A percentile compares a stretch with the other conserved stretches of the same genome.
phyloP scores from a whole-genome alignment of 2,329 filamentous ascomycete genomes.

The Sporothrix pallida region DNA sequence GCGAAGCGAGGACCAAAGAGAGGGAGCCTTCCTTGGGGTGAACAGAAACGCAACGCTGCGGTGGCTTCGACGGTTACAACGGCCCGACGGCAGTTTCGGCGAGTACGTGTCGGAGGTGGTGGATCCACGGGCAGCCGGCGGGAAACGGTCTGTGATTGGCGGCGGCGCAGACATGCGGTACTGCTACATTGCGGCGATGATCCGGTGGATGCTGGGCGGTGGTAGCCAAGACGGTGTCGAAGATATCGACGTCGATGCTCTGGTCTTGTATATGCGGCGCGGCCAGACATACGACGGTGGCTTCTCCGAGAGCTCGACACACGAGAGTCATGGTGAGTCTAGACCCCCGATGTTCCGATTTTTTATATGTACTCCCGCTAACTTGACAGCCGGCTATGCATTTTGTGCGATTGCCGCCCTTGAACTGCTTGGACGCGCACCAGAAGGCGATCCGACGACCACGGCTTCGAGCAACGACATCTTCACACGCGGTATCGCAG shows the following conservation, averaged over 20 bases:
- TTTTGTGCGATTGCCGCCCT: constrained; percentile 86
- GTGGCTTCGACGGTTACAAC: constrained; percentile 80
- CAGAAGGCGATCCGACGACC: constrained; percentile 44
- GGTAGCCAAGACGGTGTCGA: constrained; percentile 54
- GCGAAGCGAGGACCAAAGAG: neutral
- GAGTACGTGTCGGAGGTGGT: constrained; percentile 68
- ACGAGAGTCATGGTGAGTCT: constrained; percentile 82
- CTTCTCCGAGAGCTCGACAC: constrained; percentile 75
- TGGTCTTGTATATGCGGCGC: constrained; percentile 71
- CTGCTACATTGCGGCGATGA: constrained; percentile 81
- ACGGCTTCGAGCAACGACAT: constrained; percentile 38
- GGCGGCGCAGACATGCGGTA: constrained; percentile 87
- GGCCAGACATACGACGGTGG: constrained; percentile 81
- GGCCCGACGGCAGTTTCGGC: constrained; percentile 87
- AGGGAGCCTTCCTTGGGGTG: constrained; percentile 64
- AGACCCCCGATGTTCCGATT: no score
- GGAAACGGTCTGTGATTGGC: constrained; percentile 57
- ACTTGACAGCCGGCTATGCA: constrained; percentile 78
- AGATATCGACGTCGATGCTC: constrained; percentile 75
- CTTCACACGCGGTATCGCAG: constrained; percentile 49
- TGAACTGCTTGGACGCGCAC: constrained; percentile 71
- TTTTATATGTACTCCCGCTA: neutral
- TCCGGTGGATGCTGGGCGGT: constrained; percentile 81
- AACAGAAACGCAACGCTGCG: constrained; percentile 68
- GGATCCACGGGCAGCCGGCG: neutral